Percentiles rank a stretch among this genome's conserved stretches.
Conservation (phyloP, 169 alveolate genomes). For the Cyclospora cayetanensis region DNA sequence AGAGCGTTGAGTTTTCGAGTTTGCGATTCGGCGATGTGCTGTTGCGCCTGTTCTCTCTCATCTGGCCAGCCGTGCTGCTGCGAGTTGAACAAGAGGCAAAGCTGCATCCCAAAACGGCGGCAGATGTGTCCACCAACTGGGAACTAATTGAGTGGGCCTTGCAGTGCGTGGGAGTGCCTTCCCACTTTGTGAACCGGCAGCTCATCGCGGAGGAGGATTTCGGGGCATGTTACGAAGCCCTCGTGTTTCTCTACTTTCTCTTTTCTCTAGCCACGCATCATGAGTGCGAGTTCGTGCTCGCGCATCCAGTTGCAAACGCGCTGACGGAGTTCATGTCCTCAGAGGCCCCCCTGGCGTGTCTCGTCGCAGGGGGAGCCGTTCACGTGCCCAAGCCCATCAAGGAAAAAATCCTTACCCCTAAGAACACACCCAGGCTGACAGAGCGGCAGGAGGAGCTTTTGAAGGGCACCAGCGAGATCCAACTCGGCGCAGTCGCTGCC, state of each 20-base stretch:
- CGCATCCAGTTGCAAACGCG: constrained; percentile 67
- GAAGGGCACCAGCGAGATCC: no score
- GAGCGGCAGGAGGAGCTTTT: no score
- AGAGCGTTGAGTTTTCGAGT: constrained; percentile 28
- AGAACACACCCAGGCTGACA: neutral
- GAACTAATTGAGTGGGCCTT: constrained; percentile 60
- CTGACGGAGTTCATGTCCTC: constrained; percentile 76
- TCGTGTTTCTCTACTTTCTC: constrained; percentile 74
- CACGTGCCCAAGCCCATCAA: neutral
- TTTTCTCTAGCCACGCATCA: constrained; percentile 73
- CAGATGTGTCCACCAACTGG: constrained; percentile 72
- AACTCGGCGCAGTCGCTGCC: no score
- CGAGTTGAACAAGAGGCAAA: neutral
- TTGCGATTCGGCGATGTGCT: constrained; percentile 72
- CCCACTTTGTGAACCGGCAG: constrained; percentile 47
- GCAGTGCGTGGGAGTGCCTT: constrained; percentile 67
- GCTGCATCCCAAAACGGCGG: neutral
- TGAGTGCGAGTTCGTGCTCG: constrained; percentile 76
- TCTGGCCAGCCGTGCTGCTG: constrained; percentile 76
- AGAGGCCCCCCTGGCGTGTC: constrained; percentile 75
- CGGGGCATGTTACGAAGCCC: constrained; percentile 73
- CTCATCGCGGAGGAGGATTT: constrained; percentile 37
- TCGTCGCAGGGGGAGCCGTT: constrained; percentile 74
- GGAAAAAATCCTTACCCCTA: neutral
- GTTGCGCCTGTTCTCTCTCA: constrained; percentile 63